phyloP scores from a whole-genome alignment of 2,329 filamentous ascomycete species.

The Ampelomyces quisqualis region DNA sequence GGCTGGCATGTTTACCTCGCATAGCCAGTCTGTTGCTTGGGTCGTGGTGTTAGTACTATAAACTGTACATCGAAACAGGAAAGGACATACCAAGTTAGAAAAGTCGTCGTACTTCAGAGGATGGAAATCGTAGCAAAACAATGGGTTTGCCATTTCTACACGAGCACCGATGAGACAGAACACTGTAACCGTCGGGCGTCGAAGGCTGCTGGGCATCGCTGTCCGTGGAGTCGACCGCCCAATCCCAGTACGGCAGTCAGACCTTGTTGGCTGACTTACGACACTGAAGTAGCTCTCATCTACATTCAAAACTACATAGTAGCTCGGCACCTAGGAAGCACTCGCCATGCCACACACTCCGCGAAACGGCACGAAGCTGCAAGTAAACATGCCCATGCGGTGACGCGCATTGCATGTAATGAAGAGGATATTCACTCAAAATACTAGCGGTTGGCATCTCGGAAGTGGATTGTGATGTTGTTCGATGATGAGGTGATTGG shows the following conservation, averaged over 20 bases:
- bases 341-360: too few species aligned
- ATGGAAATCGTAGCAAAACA: constrained; percentile 35
- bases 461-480: not conserved
- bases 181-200: constrained; percentile 19
- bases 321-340: too few species aligned
- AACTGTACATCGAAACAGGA: not conserved
- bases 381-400: not conserved
- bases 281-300: constrained; percentile 36
- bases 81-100: constrained; percentile 22
- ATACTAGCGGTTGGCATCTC: not conserved
- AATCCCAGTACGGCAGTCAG: constrained; percentile 41
- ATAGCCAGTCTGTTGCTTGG: constrained; percentile 32
- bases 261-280: constrained; percentile 31
- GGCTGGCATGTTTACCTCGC: constrained; percentile 35
- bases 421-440: not conserved
- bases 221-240: constrained; percentile 30
- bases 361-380: too few species aligned
- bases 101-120: constrained; percentile 33
- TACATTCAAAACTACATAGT: too few species aligned
- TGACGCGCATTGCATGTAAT: too few species aligned
- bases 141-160: constrained; percentile 28
- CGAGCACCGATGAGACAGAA: constrained; percentile 32
- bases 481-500: constrained; percentile 20
- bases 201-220: constrained; percentile 30
- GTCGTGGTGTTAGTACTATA: constrained; percentile 9